These are phyloP conservation scores for Phytophthora ramorum DNA, from an alignment of 352 stramenopile species.

Conservation along the genomic window DNA sequence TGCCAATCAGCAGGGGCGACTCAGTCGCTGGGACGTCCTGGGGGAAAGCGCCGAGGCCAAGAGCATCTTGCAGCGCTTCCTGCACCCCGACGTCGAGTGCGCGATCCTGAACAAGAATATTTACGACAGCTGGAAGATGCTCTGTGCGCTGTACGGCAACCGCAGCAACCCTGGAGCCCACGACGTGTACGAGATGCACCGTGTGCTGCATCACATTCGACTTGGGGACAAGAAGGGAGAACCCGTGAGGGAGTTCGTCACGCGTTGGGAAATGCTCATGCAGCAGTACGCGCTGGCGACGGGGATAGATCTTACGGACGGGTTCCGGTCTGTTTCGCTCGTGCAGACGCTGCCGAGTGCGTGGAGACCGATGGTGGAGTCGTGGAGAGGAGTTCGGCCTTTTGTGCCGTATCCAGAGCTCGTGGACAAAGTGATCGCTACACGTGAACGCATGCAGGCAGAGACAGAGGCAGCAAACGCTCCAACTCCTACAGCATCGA, in stretches of 20 bases:
- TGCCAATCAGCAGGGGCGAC: constrained; percentile 12
- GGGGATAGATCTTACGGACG: constrained; percentile 49
- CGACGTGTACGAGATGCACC: constrained; percentile 53
- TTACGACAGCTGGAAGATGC: constrained; percentile 55
- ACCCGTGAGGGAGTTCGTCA: constrained; percentile 44
- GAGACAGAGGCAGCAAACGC: constrained; percentile 23
- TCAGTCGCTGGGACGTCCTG: constrained; percentile 50
- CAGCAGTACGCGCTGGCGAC: constrained; percentile 48
- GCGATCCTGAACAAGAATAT: constrained; percentile 61
- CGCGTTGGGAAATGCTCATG: constrained; percentile 47
- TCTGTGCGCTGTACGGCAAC: constrained; percentile 54
- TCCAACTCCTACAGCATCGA: constrained; percentile 1
- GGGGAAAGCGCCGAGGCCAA: constrained; percentile 53
- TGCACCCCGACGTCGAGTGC: constrained; percentile 55
- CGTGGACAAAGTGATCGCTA: constrained; percentile 41
- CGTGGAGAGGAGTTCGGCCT: constrained; percentile 43
- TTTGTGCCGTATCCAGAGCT: constrained; percentile 54
- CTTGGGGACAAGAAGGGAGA: constrained; percentile 56
- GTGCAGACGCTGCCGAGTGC: constrained; percentile 40
- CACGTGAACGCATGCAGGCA: constrained; percentile 27
- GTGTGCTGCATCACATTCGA: constrained; percentile 48
- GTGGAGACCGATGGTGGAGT: constrained; percentile 37
- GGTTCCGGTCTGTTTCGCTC: constrained; percentile 46
- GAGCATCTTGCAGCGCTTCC: constrained; percentile 53
- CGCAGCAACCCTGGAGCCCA: constrained; percentile 35